These are phyloP conservation scores for Lactuca sativa DNA, from an alignment of 129 eudicot genomes.

Conservation along the genomic window DNA sequence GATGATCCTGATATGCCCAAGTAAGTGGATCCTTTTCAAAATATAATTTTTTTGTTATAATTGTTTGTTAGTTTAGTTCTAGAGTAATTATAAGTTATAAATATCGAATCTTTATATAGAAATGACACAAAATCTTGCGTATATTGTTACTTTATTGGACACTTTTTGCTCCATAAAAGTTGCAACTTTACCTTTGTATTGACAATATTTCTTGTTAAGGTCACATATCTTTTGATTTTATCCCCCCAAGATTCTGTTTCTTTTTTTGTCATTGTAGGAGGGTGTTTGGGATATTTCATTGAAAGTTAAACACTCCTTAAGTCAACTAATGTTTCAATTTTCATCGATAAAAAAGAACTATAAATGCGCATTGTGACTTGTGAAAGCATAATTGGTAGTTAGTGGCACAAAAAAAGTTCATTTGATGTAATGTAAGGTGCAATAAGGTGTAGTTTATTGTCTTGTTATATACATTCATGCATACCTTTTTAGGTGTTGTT, in stretches of 20 bases:
- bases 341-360: not conserved
- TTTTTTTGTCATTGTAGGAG: not conserved
- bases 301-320: not conserved
- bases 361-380: not conserved
- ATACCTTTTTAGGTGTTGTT: not conserved
- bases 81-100: not conserved
- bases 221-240: not conserved
- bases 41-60: slow-evolving; percentile 3
- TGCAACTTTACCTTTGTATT: not conserved
- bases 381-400: not conserved
- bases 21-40: slow-evolving; percentile 42
- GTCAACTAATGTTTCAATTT: not conserved
- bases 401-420: not conserved
- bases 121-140: not conserved
- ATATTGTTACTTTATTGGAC: not conserved
- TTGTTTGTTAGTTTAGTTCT: slow-evolving; percentile 2
- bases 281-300: not conserved
- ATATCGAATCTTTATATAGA: slow-evolving; percentile 3
- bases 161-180: not conserved
- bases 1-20: slow-evolving; percentile 93
- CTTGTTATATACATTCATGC: not conserved
- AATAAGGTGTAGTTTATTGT: too few relatives aligned
- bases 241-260: slow-evolving; percentile 1
- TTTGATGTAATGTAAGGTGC: not conserved
- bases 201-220: not conserved